Evolutionary conservation across 768 basidiomycete genomes (phyloP).

Genomic region (Russula abietina): DNA sequence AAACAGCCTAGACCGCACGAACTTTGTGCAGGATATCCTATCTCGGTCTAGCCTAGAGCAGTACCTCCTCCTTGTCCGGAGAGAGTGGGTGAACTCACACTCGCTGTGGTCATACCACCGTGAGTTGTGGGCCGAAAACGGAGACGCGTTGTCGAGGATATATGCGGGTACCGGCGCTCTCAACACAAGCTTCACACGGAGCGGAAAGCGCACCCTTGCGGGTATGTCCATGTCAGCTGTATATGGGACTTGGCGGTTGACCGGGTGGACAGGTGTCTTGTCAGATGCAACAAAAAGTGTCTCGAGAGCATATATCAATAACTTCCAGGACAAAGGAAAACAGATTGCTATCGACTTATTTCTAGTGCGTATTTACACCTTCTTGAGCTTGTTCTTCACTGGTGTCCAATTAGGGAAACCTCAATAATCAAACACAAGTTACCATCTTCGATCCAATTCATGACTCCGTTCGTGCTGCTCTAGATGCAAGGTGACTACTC

Average conservation of each 20-base stretch:
- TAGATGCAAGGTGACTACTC: constrained; percentile 57
- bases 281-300: constrained; percentile 97
- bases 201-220: constrained; percentile 88
- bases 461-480: constrained; percentile 68
- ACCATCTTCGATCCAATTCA: constrained; percentile 92
- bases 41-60: constrained; percentile 76
- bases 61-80: constrained; percentile 72
- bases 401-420: constrained; percentile 68
- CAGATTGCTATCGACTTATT: constrained; percentile 95
- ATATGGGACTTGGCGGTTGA: not conserved
- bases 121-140: constrained; percentile 96
- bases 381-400: not conserved
- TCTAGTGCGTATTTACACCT: constrained; percentile 48
- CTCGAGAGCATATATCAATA: constrained; percentile 94
- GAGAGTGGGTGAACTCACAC: constrained; percentile 65
- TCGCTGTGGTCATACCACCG: constrained; percentile 83
- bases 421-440: constrained; percentile 81
- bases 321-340: constrained; percentile 93
- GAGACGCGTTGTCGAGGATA: constrained; percentile 86
- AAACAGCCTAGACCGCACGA: constrained; percentile 86
- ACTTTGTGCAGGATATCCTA: constrained; percentile 94
- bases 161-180: constrained; percentile 92
- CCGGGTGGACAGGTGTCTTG: constrained; percentile 54
- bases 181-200: constrained; percentile 94
- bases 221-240: constrained; percentile 37